A percentile compares a stretch with the other conserved stretches of the same genome.
Conservation (phyloP, 208 protist genomes). For the Balamuthia mandrillaris region DNA sequence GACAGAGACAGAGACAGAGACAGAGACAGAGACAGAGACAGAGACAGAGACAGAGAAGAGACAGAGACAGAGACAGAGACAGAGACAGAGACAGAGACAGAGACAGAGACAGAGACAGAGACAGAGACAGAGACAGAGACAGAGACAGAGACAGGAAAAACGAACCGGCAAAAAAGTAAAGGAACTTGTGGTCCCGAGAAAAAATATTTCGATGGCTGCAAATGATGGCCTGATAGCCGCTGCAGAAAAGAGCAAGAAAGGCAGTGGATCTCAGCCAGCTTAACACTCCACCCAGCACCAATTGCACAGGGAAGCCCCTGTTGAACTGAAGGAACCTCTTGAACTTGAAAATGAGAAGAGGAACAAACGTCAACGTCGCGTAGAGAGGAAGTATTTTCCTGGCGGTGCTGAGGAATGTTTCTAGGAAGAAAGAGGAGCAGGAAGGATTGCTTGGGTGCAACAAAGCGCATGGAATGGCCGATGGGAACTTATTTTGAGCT, state of each 20-base stretch:
- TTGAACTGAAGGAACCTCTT: not conserved
- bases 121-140: constrained; percentile 9
- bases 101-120: constrained; percentile 11
- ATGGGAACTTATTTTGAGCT: too few species aligned
- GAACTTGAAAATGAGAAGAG: not conserved
- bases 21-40: constrained; percentile 9
- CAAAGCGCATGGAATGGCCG: too few species aligned
- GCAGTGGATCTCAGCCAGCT: not conserved
- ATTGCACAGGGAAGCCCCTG: too few species aligned
- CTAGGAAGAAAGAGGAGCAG: not conserved
- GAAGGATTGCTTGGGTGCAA: too few species aligned
- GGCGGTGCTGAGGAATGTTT: not conserved
- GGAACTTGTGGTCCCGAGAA: not conserved
- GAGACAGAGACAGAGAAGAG: constrained; percentile 3
- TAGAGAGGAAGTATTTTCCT: not conserved
- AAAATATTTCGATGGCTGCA: not conserved
- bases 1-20: constrained; percentile 5
- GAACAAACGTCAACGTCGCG: not conserved
- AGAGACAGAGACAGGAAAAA: not conserved
- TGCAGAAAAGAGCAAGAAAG: not conserved
- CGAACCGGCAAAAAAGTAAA: not conserved
- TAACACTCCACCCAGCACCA: not conserved
- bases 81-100: constrained; percentile 5
- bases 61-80: not conserved
- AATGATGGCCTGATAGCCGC: not conserved